A percentile compares a stretch with the other conserved stretches of the same genome.
Conservation (phyloP, 495 filamentous ascomycete genomes). For the Podospora pseudopauciseta region DNA sequence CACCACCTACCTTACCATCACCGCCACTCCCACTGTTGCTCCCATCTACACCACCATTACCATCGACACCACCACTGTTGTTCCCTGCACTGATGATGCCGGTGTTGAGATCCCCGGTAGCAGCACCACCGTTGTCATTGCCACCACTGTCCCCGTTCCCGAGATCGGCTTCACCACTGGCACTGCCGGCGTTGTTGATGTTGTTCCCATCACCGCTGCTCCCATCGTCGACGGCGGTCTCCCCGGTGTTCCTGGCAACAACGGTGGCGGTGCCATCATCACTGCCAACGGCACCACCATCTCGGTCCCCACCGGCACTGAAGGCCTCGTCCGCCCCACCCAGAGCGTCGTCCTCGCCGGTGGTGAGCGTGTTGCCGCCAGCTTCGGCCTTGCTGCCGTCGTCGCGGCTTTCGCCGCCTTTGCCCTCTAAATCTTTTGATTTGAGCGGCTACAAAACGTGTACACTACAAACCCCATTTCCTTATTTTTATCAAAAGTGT, state of each 20-base stretch:
- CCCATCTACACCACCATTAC: conserved; percentile 60
- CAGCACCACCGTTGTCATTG: conserved; percentile 51
- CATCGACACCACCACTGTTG: conserved; percentile 48
- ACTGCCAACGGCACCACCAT: conserved; percentile 23
- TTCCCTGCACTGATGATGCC: conserved; percentile 49
- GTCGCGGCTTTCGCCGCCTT: conserved; percentile 31
- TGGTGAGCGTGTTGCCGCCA: conserved; percentile 34
- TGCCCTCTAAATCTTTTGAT: conserved; percentile 33
- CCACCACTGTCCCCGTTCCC: conserved; percentile 66
- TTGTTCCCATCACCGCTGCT: conserved; percentile 40
- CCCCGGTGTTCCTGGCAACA: conserved; percentile 45
- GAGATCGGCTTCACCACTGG: conserved; percentile 67
- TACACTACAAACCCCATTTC: background rate
- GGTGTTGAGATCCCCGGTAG: conserved; percentile 49
- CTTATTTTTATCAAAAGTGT: conserved; percentile 7
- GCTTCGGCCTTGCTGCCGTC: conserved; percentile 37
- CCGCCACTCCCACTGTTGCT: conserved; percentile 43
- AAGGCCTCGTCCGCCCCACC: conserved; percentile 27
- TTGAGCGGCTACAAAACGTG: background rate
- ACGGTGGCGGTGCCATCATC: conserved; percentile 38
- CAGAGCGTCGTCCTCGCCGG: conserved; percentile 35
- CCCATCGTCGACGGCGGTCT: conserved; percentile 41
- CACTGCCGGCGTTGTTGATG: conserved; percentile 41
- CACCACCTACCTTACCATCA: conserved; percentile 56
- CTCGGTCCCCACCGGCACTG: conserved; percentile 30